Conservation (phyloP, 78 protist genomes). For the Dictyostelium brefeldianum region DNA sequence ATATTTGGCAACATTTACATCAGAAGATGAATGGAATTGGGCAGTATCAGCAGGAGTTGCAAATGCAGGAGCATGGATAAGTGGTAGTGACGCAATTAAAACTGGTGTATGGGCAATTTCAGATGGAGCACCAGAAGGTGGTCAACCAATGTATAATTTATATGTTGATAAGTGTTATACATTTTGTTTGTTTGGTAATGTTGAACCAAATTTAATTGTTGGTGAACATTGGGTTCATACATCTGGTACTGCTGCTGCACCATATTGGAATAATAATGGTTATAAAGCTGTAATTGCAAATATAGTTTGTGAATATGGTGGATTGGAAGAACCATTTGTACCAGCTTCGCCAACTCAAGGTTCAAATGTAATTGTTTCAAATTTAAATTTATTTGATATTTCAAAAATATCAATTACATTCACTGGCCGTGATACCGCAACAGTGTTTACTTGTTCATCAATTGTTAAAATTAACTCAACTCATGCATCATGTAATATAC, state of each 20-base stretch:
- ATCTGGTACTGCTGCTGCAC: neutral
- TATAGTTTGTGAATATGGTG: conserved; percentile 53
- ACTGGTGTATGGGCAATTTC: conserved; percentile 16
- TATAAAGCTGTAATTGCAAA: neutral
- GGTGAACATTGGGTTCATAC: conserved; percentile 52
- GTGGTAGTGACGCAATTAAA: conserved; percentile 4
- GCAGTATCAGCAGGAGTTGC: neutral
- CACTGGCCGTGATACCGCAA: neutral
- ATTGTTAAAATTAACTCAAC: neutral
- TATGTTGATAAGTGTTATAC: conserved; percentile 37
- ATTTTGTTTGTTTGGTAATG: conserved; percentile 15
- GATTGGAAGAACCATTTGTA: conserved; percentile 29
- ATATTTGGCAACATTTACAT: conserved; percentile 13
- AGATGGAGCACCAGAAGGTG: conserved; percentile 29
- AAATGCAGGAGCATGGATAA: neutral
- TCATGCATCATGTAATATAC: neutral
- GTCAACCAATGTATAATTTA: conserved; percentile 49
- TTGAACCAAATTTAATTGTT: conserved; percentile 41
- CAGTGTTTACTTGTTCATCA: neutral
- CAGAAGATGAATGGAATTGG: conserved; percentile 38
- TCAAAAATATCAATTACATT: conserved; percentile 6
- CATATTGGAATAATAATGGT: conserved; percentile 40
- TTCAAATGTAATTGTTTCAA: neutral
- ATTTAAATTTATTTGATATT: neutral
- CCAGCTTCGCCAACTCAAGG: conserved; percentile 19